Evolutionary conservation across 352 stramenopile species (phyloP).

Genomic region (Pythium plurisporium): DNA sequence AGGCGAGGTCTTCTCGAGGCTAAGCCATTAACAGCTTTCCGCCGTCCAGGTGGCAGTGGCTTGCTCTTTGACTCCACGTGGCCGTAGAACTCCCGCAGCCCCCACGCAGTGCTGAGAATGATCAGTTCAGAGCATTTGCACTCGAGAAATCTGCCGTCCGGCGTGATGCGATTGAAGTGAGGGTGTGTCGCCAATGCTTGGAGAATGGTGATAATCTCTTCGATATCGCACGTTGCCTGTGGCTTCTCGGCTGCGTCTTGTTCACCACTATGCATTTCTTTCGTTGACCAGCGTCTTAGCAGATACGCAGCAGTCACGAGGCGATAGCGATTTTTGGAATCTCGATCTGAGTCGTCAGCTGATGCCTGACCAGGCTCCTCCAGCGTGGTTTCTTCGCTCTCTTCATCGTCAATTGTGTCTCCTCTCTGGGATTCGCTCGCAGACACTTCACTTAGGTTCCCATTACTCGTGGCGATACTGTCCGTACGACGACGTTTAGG

Average conservation of each 20-base stretch:
- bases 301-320: neutral
- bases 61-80: conserved; percentile 55
- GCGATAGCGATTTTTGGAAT: no score
- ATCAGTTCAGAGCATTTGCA: conserved; percentile 65
- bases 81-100: conserved; percentile 50
- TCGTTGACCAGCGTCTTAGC: neutral
- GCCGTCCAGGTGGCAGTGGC: conserved; percentile 10
- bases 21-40: neutral
- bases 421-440: no score
- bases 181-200: conserved; percentile 31
- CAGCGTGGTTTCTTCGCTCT: no score
- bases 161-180: conserved; percentile 56
- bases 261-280: no score
- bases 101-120: conserved; percentile 45
- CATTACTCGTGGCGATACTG: neutral
- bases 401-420: neutral
- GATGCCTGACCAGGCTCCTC: no score
- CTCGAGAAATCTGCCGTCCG: conserved; percentile 62
- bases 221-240: conserved; percentile 8
- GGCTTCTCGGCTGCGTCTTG: neutral
- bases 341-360: no score
- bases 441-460: neutral
- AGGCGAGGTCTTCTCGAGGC: conserved; percentile 13
- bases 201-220: conserved; percentile 22
- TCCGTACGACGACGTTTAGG: neutral